Percentiles rank a stretch among this genome's conserved stretches.
Conservation (phyloP, 441 rosid species). For the Gossypium laxum region DNA sequence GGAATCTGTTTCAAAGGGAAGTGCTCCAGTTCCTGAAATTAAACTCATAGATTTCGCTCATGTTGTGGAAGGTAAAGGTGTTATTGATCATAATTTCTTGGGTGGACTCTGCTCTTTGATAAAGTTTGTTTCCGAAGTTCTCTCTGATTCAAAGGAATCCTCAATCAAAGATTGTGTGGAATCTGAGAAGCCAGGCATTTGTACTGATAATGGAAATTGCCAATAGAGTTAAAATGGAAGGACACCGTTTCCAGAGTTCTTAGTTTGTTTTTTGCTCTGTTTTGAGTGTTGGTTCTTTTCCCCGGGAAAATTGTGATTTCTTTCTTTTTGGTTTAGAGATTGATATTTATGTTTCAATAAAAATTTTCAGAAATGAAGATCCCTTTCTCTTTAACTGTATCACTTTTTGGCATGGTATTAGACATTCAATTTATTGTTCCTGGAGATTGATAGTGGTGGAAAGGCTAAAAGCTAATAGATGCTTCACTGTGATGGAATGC, state of each 20-base stretch:
- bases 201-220: slow-evolving; percentile 18
- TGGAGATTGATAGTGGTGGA: background rate
- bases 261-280: background rate
- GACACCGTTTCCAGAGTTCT: background rate
- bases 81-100: slow-evolving; percentile 86
- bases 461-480: background rate
- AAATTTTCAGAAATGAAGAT: background rate
- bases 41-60: slow-evolving; percentile 95
- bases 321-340: background rate
- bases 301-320: background rate
- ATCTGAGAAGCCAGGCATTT: slow-evolving; percentile 15
- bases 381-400: background rate
- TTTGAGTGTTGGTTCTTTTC: background rate
- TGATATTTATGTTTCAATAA: background rate
- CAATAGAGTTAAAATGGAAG: background rate
- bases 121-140: slow-evolving; percentile 62
- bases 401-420: background rate
- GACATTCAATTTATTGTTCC: background rate
- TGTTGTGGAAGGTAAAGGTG: slow-evolving; percentile 66
- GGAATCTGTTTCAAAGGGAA: slow-evolving; percentile 33
- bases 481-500: background rate
- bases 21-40: slow-evolving; percentile 31
- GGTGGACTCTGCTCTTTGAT: slow-evolving; percentile 92
- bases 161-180: slow-evolving; percentile 22
- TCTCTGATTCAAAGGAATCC: slow-evolving; percentile 36